Evolutionary conservation across 345 rosid species (phyloP).

Genomic region (Litchi chinensis): DNA sequence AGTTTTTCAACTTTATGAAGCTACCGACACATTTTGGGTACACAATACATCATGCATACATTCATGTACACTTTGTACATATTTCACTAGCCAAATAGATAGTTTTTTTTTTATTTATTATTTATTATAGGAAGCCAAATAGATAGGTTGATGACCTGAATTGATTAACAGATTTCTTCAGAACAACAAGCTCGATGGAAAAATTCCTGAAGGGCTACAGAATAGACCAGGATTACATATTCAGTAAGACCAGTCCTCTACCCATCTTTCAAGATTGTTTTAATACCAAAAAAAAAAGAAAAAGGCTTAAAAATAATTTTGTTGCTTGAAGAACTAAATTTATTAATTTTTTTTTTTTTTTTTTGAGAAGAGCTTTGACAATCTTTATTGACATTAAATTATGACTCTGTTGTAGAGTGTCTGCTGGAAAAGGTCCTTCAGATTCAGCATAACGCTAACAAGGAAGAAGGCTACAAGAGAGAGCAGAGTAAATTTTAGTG

Average conservation of each 20-base stretch:
- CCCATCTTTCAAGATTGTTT: not conserved
- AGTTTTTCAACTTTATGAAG: slow-evolving; percentile 24
- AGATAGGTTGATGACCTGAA: slow-evolving; percentile 21
- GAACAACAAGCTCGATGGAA: slow-evolving; percentile 63
- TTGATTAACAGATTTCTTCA: slow-evolving; percentile 60
- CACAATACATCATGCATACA: not conserved
- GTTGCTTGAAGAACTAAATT: slow-evolving; percentile 10
- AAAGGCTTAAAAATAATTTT: not conserved
- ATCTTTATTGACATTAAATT: not conserved
- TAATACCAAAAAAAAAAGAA: not conserved
- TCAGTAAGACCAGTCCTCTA: slow-evolving; percentile 45
- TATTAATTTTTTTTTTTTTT: not conserved
- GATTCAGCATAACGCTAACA: slow-evolving; percentile 24
- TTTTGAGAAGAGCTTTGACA: not conserved
- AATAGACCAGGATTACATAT: slow-evolving; percentile 46
- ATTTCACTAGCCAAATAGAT: not conserved
- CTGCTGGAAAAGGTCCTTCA: slow-evolving; percentile 45
- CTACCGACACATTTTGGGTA: not conserved
- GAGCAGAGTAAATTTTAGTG: not conserved
- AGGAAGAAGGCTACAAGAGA: slow-evolving; percentile 7
- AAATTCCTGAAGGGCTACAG: slow-evolving; percentile 49
- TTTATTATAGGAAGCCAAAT: not conserved
- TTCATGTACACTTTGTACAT: not conserved
- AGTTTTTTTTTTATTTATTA: not conserved
- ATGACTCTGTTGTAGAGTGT: slow-evolving; percentile 44